A percentile compares a stretch with the other conserved stretches of the same genome.
Evolutionary conservation across 345 rosid genomes (phyloP).

Genomic region (Tarenaya hassleriana): DNA sequence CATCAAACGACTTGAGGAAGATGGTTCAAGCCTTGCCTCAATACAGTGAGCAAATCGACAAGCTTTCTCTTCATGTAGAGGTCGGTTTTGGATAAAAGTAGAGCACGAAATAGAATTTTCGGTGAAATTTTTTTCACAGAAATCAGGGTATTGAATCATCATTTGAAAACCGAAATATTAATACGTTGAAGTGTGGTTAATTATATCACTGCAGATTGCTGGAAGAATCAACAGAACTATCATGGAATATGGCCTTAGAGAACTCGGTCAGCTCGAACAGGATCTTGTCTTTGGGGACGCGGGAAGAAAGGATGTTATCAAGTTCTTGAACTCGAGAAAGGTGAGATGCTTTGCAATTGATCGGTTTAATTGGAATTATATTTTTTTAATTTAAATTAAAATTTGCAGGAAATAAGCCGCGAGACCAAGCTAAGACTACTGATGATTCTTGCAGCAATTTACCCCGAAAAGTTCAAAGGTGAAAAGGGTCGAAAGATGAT

Average conservation of each 20-base stretch:
- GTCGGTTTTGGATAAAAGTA: constrained; percentile 34
- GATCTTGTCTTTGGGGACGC: constrained; percentile 98
- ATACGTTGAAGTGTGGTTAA: too few species aligned
- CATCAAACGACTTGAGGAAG: constrained; percentile 85
- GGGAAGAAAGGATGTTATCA: constrained; percentile 84
- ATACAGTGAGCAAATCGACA: constrained; percentile 96
- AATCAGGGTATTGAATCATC: too few species aligned
- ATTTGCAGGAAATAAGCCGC: constrained; percentile 65
- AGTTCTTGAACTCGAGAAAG: constrained; percentile 62
- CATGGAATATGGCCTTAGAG: constrained; percentile 70
- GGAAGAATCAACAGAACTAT: constrained; percentile 78
- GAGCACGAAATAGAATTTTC: constrained; percentile 9
- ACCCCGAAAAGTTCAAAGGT: constrained; percentile 89
- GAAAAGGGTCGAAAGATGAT: constrained; percentile 82
- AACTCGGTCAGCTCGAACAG: constrained; percentile 90
- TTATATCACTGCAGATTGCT: constrained; percentile 62
- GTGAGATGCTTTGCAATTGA: constrained; percentile 30
- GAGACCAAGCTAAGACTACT: constrained; percentile 91
- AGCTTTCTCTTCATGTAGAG: constrained; percentile 98
- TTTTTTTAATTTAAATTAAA: constrained; percentile 1
- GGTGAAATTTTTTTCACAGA: not conserved
- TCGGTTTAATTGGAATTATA: not conserved
- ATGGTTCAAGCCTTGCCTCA: constrained; percentile 99
- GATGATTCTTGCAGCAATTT: constrained; percentile 84
- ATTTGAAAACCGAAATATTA: too few species aligned